Evolutionary conservation across 169 alveolate species (phyloP).

Genomic region (Plasmodium berghei): DNA sequence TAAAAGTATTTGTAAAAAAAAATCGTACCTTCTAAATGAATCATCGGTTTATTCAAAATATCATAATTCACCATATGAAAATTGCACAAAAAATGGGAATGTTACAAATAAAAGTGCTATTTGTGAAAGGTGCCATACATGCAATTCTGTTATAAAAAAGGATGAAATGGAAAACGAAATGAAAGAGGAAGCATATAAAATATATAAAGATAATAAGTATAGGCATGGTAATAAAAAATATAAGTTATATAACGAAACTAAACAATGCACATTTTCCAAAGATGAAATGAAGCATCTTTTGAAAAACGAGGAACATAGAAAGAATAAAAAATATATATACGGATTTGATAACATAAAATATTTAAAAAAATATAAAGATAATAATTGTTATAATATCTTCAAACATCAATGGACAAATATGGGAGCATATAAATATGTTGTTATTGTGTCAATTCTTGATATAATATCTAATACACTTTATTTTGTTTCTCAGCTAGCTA

Average conservation of each 20-base stretch:
- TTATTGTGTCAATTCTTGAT: slow-evolving; percentile 41
- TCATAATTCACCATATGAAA: too few species aligned
- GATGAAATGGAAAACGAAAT: too few species aligned
- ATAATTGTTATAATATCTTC: neutral
- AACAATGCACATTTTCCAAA: neutral
- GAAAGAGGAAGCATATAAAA: too few species aligned
- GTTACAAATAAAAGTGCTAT: too few species aligned
- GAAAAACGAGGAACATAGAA: slow-evolving; percentile 8
- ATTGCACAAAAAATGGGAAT: too few species aligned
- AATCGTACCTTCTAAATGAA: too few species aligned
- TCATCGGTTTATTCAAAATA: too few species aligned
- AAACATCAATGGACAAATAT: slow-evolving; percentile 11
- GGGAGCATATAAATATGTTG: slow-evolving; percentile 63
- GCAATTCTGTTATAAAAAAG: too few species aligned
- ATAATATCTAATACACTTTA: slow-evolving; percentile 50
- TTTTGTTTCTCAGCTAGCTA: slow-evolving; percentile 73
- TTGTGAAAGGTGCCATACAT: too few species aligned
- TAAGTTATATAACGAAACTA: neutral
- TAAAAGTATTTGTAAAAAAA: too few species aligned
- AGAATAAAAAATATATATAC: neutral
- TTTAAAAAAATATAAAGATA: neutral
- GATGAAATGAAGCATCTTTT: slow-evolving; percentile 27
- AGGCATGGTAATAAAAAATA: neutral
- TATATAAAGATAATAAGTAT: neutral
- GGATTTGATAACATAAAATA: neutral